Evolutionary conservation across 2,329 filamentous ascomycete genomes (phyloP).

Genomic region (Fusarium sp.): DNA sequence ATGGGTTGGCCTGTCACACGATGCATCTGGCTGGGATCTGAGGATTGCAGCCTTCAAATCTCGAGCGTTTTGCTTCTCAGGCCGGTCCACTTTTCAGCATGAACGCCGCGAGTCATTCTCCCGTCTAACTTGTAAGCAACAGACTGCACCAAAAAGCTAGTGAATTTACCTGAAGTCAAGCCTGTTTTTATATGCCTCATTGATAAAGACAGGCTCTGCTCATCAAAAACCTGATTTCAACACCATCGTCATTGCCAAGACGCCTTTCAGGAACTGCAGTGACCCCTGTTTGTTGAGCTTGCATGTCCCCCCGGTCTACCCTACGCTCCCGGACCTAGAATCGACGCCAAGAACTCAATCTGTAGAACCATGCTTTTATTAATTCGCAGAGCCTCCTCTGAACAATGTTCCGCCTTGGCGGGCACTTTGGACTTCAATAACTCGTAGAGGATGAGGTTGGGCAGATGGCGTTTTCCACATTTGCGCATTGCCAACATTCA

Average conservation of each 20-base stretch:
- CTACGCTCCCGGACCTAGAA: background rate
- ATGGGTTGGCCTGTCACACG: background rate
- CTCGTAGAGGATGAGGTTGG: background rate
- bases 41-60: background rate
- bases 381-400: background rate
- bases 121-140: background rate
- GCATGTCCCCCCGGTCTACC: background rate
- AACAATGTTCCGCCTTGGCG: conserved; percentile 11
- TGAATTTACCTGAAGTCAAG: background rate
- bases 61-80: background rate
- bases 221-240: background rate
- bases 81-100: background rate
- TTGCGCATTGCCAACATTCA: background rate
- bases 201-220: background rate
- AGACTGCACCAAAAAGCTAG: background rate
- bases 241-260: background rate
- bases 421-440: background rate
- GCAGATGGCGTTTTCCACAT: background rate
- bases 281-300: background rate
- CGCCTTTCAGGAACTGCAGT: background rate
- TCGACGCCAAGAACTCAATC: background rate
- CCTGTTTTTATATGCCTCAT: background rate
- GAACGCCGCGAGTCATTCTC: background rate
- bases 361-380: background rate
- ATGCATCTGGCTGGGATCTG: background rate